Evolutionary conservation across 768 basidiomycete species (phyloP).

Genomic region (Crassisporium funariophilum): DNA sequence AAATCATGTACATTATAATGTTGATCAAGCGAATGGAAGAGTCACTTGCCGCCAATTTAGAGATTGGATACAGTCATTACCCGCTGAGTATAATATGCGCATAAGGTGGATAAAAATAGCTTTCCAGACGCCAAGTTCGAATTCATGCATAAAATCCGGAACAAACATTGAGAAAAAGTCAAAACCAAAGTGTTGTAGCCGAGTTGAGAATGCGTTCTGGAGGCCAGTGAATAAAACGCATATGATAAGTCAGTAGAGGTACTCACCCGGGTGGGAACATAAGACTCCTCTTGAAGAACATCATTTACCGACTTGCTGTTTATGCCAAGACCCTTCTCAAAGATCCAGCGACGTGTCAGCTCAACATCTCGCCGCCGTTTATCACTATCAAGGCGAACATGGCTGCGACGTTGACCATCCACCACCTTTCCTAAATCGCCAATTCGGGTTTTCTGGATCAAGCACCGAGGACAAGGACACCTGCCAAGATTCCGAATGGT

Average conservation of each 20-base stretch:
- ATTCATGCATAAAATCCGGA: constrained; percentile 40
- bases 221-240: neutral
- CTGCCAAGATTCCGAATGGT: neutral
- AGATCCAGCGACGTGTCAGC: neutral
- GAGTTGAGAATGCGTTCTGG: constrained; percentile 35
- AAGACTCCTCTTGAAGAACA: neutral
- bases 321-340: neutral
- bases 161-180: constrained; percentile 32
- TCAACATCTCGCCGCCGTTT: neutral
- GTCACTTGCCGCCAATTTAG: neutral
- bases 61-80: constrained; percentile 14
- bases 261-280: neutral
- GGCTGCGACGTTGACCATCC: constrained; percentile 13
- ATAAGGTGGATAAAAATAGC: constrained; percentile 36
- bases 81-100: constrained; percentile 26
- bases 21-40: constrained; percentile 9
- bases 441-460: constrained; percentile 22
- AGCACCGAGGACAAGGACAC: constrained; percentile 33
- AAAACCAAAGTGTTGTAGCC: constrained; percentile 16
- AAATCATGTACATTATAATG: no score
- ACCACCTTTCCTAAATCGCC: constrained; percentile 26
- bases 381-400: constrained; percentile 12
- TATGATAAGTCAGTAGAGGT: neutral
- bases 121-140: constrained; percentile 43
- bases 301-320: neutral